Conservation (phyloP, 2,329 filamentous ascomycete genomes). For the Macroventuria anomochaeta region DNA sequence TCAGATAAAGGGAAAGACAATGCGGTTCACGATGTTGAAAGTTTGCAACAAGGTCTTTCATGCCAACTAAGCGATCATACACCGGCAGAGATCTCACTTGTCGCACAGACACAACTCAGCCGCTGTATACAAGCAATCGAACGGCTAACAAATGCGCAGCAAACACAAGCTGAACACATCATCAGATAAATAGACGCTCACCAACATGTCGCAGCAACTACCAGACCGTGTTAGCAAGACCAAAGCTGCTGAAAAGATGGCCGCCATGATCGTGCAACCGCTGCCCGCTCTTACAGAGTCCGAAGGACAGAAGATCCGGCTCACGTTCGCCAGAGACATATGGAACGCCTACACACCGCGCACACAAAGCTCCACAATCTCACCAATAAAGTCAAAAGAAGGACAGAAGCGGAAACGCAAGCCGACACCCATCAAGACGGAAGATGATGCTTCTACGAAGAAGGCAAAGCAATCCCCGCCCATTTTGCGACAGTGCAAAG, state of each 20-base stretch:
- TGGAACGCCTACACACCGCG: constrained; percentile 19
- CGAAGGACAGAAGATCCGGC: neutral
- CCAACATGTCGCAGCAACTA: constrained; percentile 2
- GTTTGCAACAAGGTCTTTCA: neutral
- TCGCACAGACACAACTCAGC: neutral
- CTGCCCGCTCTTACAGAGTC: neutral
- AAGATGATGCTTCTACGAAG: neutral
- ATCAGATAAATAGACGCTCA: neutral
- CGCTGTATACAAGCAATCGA: constrained; percentile 6
- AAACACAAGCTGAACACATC: constrained; percentile 4
- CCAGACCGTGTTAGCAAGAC: constrained; percentile 6
- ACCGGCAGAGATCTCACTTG: neutral
- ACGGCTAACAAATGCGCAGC: constrained; percentile 8
- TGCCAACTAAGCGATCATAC: neutral
- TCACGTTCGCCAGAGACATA: constrained; percentile 18
- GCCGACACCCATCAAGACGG: neutral
- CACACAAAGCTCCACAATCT: neutral
- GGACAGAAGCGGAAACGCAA: neutral
- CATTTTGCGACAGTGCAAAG: constrained; percentile 20
- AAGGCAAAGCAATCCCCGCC: neutral
- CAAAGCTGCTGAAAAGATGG: neutral
- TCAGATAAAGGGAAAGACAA: neutral
- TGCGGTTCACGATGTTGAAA: neutral
- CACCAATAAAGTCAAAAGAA: neutral
- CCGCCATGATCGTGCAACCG: neutral